These are phyloP conservation scores for Clonostachys sp. DNA, from an alignment of 2,329 filamentous ascomycete genomes.

Conservation along the genomic window DNA sequence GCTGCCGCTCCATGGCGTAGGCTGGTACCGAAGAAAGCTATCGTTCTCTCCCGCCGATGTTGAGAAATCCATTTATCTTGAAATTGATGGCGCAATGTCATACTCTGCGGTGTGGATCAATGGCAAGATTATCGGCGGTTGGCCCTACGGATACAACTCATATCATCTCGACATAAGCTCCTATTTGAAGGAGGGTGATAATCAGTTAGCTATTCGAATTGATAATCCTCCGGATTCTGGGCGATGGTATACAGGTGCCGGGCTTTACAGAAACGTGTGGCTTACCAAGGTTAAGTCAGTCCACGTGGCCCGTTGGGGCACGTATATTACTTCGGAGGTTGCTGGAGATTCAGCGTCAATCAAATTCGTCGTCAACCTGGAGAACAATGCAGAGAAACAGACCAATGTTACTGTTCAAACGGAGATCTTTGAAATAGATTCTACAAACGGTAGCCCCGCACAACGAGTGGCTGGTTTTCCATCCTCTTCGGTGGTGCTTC, in stretches of 20 bases:
- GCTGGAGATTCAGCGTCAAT: background rate
- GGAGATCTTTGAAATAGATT: background rate
- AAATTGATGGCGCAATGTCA: conserved; percentile 47
- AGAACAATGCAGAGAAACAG: background rate
- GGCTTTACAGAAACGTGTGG: background rate
- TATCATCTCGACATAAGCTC: conserved; percentile 45
- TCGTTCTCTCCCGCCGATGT: conserved; percentile 18
- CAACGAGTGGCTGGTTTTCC: background rate
- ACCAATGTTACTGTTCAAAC: background rate
- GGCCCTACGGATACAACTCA: conserved; percentile 46
- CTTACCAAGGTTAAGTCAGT: background rate
- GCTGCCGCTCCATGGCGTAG: conserved; percentile 44
- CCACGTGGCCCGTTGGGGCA: background rate
- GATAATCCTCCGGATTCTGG: background rate
- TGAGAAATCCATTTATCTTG: conserved; percentile 35
- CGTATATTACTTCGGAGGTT: background rate
- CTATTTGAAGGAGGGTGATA: conserved; percentile 20
- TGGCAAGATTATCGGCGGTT: conserved; percentile 41
- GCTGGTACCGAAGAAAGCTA: conserved; percentile 44
- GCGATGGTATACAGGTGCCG: background rate
- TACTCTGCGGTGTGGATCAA: conserved; percentile 49
- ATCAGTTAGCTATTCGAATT: background rate
- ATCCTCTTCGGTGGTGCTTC: background rate
- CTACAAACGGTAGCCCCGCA: background rate
- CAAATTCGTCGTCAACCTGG: background rate